Evolutionary conservation across 1,284 basidiomycete genomes (phyloP), one percentile per base, ranked within the genome.

Genomic region (Trametes hirsuta): DNA sequence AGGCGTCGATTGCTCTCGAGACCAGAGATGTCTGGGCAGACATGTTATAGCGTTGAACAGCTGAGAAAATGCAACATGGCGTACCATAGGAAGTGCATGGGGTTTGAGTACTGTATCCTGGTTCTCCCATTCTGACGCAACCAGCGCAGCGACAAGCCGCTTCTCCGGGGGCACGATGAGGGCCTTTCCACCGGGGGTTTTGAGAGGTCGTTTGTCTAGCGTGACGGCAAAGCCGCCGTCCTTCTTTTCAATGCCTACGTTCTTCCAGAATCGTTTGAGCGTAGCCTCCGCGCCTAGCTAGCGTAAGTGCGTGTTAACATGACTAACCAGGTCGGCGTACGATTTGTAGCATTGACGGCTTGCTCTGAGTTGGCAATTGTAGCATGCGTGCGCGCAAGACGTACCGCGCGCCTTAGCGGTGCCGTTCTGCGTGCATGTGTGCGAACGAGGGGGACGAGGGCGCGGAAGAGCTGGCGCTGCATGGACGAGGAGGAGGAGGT

Each of bases 61-160:
- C n/a, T n/a, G n/a, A n/a, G 44, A 48, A 54, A 44, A 8, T 30
- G 52, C 21, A 45, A 6, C 5, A 2, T 3, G 35, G 75, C 85
- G 64, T 68, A 97, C 96, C 81, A 98, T 85, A 5, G 97, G 96
- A 30, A 99, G 77, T 0, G 95, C 89, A 73, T 97, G 94, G 35
- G 92, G 92, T 75, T 97, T 98, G 64, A 98, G 72, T 1, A 95
- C 72, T 22, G 81, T 86, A 58, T 89, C 87, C 78, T 98, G 97
- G 71, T 92, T 93, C 72, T 97, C 94, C 97, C 97, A 99, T 78
- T 99, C 97, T 59, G 91, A 85, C 10, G 95, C 96, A 66, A 99
- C 90, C 58, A 98, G 81, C 1, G 91, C 81, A 1, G 97, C 95
- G 18, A 93, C 80, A 36, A 97, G 73, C 47, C 81, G 76, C 67